A percentile compares a stretch with the other conserved stretches of the same genome.
These are phyloP conservation scores for Aphanomyces cochlioides DNA, from an alignment of 352 stramenopile species.

Conservation along the genomic window DNA sequence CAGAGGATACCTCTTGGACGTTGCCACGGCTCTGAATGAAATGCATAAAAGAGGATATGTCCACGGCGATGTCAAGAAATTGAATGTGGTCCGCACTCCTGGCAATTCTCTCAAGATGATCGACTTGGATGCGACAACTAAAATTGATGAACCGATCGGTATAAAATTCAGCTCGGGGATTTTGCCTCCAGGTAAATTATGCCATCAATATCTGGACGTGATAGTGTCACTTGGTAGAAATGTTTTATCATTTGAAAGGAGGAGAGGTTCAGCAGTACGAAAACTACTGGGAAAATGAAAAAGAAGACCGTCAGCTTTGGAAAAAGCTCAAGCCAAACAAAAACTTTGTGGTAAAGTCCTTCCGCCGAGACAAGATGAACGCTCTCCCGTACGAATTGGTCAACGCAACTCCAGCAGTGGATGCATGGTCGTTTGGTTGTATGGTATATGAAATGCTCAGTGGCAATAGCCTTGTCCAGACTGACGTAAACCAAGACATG, in stretches of 20 bases:
- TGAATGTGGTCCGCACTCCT: constrained; percentile 29
- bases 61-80: constrained; percentile 33
- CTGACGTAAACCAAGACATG: not conserved
- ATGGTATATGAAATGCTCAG: not conserved
- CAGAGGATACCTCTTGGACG: not conserved
- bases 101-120: constrained; percentile 28
- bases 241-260: constrained; percentile 47
- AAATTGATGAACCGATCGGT: not conserved
- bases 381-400: not conserved
- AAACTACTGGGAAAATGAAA: constrained; percentile 68
- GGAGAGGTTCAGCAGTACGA: constrained; percentile 71
- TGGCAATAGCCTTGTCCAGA: not conserved
- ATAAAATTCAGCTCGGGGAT: constrained; percentile 31
- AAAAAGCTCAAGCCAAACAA: not conserved
- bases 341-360: not conserved
- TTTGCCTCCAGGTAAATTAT: constrained; percentile 19
- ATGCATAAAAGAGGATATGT: constrained; percentile 10
- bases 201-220: not conserved
- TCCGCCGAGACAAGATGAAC: not conserved
- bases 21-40: not conserved
- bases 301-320: constrained; percentile 32
- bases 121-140: constrained; percentile 27
- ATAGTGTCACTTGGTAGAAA: constrained; percentile 14
- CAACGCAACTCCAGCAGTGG: not conserved
- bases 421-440: not conserved